These are phyloP conservation scores for Ophiostoma novo-ulmi DNA, from an alignment of 2,329 filamentous ascomycete species.

Conservation along the genomic window DNA sequence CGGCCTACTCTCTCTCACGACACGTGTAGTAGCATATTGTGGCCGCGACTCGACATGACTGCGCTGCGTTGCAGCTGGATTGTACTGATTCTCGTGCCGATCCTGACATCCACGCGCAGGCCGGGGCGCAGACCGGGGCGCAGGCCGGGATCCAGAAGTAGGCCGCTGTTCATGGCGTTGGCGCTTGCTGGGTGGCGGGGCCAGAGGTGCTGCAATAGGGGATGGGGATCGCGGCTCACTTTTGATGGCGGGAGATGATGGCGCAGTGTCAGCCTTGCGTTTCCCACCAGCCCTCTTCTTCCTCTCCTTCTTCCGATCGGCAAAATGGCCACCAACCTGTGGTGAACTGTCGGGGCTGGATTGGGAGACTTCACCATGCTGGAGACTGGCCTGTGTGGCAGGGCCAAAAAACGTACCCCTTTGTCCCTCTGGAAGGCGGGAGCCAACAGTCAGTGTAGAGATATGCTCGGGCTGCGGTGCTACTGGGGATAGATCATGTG, in stretches of 20 bases:
- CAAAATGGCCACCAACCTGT: constrained; percentile 35
- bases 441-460: constrained; percentile 47
- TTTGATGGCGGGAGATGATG: constrained; percentile 54
- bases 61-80: background rate
- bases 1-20: constrained; percentile 31
- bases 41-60: background rate
- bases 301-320: constrained; percentile 38
- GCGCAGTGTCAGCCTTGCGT: constrained; percentile 48
- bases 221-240: constrained; percentile 61
- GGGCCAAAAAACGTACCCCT: constrained; percentile 35
- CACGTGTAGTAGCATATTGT: background rate
- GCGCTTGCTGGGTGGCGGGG: constrained; percentile 53
- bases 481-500: constrained; percentile 66
- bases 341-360: constrained; percentile 59
- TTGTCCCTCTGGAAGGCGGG: background rate
- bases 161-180: constrained; percentile 45
- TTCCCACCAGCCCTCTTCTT: constrained; percentile 52
- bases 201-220: constrained; percentile 50
- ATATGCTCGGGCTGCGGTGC: constrained; percentile 72
- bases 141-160: constrained; percentile 27
- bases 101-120: constrained; percentile 13
- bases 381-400: constrained; percentile 52
- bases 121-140: background rate
- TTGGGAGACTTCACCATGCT: constrained; percentile 47
- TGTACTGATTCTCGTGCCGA: constrained; percentile 20